phyloP scores from a whole-genome alignment of 176 grass and related monocot species.

The Tuctoria greenei region DNA sequence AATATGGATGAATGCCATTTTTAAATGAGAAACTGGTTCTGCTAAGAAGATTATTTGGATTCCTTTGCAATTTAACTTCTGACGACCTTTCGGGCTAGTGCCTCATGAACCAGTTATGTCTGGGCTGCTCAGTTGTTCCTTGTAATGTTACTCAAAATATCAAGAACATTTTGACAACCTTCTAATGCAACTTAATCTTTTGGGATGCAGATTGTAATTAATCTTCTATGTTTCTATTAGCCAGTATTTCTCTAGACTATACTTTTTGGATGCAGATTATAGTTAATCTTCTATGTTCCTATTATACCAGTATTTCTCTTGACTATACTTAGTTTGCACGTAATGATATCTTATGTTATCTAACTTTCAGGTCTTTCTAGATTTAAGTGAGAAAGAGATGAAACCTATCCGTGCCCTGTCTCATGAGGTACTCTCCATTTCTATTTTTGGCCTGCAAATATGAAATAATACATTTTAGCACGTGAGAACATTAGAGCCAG shows the following conservation, averaged over 20 bases:
- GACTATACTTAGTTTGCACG: background rate
- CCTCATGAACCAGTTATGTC: slow-evolving; percentile 7
- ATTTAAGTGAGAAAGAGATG: slow-evolving; percentile 85
- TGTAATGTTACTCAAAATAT: background rate
- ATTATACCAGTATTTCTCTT: slow-evolving; percentile 19
- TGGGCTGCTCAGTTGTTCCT: background rate
- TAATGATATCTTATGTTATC: slow-evolving; percentile 19
- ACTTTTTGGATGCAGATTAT: slow-evolving; percentile 13
- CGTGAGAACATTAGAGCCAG: background rate
- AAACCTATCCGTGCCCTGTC: slow-evolving; percentile 70
- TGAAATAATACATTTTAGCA: slow-evolving; percentile 6
- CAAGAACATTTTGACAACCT: background rate
- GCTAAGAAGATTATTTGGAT: background rate
- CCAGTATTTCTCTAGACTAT: slow-evolving; percentile 13
- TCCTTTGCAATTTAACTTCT: background rate
- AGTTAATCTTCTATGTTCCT: slow-evolving; percentile 18
- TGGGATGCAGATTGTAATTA: slow-evolving; percentile 7
- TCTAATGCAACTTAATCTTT: slow-evolving; percentile 15
- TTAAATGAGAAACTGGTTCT: background rate
- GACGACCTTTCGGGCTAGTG: background rate
- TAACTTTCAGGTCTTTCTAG: slow-evolving; percentile 78
- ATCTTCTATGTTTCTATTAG: slow-evolving; percentile 14
- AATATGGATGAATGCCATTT: background rate
- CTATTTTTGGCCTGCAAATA: slow-evolving; percentile 12
- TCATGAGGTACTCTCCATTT: slow-evolving; percentile 55